Evolutionary conservation across 2,329 filamentous ascomycete genomes (phyloP).

Genomic region (Paracamarosporium sp.): DNA sequence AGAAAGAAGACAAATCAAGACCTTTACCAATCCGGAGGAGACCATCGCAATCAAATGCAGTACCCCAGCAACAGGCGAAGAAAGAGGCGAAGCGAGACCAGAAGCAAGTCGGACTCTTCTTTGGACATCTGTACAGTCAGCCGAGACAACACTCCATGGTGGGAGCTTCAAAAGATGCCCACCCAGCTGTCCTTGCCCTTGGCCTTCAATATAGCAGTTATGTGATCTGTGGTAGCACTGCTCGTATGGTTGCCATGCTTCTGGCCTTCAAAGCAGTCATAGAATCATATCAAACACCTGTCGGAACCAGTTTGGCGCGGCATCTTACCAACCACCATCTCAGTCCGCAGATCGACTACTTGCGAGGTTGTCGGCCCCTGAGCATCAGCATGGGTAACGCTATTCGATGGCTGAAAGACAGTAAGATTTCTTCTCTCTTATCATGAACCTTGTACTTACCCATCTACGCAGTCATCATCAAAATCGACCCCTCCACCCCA

Average conservation of each 20-base stretch:
- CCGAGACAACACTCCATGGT: conserved; percentile 69
- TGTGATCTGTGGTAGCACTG: conserved; percentile 86
- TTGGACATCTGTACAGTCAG: conserved; percentile 83
- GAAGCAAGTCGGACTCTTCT: conserved; percentile 67
- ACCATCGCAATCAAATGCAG: conserved; percentile 38
- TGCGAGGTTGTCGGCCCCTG: conserved; percentile 92
- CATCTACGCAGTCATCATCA: conserved; percentile 71
- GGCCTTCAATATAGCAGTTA: conserved; percentile 92
- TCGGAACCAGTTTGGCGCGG: conserved; percentile 81
- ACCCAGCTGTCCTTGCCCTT: conserved; percentile 82
- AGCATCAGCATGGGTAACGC: conserved; percentile 97
- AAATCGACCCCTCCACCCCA: conserved; percentile 83
- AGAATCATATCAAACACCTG: conserved; percentile 87
- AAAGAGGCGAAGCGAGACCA: conserved; percentile 43
- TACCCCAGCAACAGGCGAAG: conserved; percentile 36
- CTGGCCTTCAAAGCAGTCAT: conserved; percentile 93
- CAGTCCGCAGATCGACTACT: conserved; percentile 93
- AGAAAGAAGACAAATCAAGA: conserved; percentile 41
- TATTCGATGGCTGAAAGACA: conserved; percentile 89
- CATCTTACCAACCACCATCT: conserved; percentile 92
- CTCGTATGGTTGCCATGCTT: conserved; percentile 84
- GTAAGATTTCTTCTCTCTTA: conserved; percentile 17
- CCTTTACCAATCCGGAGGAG: conserved; percentile 41
- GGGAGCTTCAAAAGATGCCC: conserved; percentile 73
- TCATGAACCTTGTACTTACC: not conserved